Conservation (phyloP, 257 asterid genomes). For the Parsonsia alboflavescens region DNA sequence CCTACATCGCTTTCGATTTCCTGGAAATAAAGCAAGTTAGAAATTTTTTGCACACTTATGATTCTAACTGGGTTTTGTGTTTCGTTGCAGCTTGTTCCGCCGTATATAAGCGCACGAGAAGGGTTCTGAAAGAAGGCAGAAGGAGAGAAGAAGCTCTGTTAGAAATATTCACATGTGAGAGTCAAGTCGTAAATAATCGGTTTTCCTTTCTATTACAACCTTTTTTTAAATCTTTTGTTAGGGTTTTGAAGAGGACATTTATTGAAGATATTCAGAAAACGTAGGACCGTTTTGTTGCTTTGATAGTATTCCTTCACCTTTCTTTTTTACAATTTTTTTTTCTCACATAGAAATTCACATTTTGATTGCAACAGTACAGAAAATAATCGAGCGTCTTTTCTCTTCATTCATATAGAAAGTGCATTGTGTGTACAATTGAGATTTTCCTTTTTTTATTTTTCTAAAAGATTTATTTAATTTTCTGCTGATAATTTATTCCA, state of each 20-base stretch:
- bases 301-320: neutral
- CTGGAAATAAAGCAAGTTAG: neutral
- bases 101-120: neutral
- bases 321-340: neutral
- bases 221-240: neutral
- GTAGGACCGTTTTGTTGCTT: constrained; percentile 6
- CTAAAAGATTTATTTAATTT: no score
- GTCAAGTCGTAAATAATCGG: constrained; percentile 9
- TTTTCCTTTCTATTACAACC: neutral
- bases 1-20: neutral
- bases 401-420: no score
- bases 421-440: neutral
- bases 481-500: neutral
- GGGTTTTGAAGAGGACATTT: constrained; percentile 10
- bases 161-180: constrained; percentile 9
- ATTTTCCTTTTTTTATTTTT: no score
- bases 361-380: constrained; percentile 7
- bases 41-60: neutral
- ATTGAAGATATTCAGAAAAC: neutral
- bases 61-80: neutral
- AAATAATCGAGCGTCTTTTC: neutral
- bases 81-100: constrained; percentile 18
- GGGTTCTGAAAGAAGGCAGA: neutral
- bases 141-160: neutral
- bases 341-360: neutral